A percentile compares a stretch with the other conserved stretches of the same genome.
Evolutionary conservation across 441 rosid genomes (phyloP).

Genomic region (Croton laevigatus): DNA sequence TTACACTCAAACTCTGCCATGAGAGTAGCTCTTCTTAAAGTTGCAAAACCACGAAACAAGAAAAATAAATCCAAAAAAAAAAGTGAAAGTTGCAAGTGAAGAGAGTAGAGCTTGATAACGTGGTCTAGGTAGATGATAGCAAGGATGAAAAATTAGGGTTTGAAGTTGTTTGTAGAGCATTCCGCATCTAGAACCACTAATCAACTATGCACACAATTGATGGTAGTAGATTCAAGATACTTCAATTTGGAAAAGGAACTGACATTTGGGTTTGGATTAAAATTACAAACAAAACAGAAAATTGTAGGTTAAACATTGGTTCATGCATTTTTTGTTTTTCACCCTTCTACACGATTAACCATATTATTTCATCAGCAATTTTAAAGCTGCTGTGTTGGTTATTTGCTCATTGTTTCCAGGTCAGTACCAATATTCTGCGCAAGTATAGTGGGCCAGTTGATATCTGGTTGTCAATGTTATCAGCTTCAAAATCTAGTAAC

Average conservation of each 20-base stretch:
- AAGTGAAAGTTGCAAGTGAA: background rate
- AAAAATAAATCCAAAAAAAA: no score
- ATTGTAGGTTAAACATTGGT: background rate
- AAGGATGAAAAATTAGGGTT: background rate
- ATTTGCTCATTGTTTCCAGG: slow-evolving; percentile 31
- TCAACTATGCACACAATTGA: background rate
- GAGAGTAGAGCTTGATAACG: background rate
- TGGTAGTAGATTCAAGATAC: no score
- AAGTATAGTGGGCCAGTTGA: slow-evolving; percentile 79
- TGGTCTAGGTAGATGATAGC: background rate
- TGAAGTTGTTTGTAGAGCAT: no score
- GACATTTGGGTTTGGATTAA: background rate
- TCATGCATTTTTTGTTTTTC: background rate
- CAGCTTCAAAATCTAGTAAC: slow-evolving; percentile 18
- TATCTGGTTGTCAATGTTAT: slow-evolving; percentile 57
- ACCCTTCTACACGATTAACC: background rate
- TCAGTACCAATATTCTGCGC: slow-evolving; percentile 61
- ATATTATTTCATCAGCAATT: background rate
- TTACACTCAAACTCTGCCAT: no score
- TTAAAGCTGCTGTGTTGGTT: background rate
- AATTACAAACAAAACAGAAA: background rate
- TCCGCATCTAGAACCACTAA: background rate
- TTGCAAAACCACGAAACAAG: no score
- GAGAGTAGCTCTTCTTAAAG: no score
- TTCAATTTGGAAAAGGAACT: no score